phyloP scores from a whole-genome alignment of 2,329 filamentous ascomycete genomes.

The Colletotrichum salicis region DNA sequence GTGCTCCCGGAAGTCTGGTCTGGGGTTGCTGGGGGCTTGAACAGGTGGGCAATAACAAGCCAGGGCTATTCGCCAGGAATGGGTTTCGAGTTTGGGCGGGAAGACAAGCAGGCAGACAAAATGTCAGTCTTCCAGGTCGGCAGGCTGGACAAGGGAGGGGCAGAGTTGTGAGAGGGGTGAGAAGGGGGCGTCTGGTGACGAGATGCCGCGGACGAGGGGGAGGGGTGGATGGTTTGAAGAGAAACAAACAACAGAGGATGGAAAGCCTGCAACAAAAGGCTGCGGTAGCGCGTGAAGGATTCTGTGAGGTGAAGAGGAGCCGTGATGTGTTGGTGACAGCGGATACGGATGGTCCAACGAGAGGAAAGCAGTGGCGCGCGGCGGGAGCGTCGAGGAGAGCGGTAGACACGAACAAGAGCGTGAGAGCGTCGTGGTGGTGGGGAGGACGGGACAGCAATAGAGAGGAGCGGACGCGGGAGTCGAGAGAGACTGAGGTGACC shows the following conservation, averaged over 20 bases:
- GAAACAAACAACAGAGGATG: neutral
- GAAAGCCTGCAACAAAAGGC: constrained; percentile 18
- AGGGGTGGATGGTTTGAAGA: constrained; percentile 4
- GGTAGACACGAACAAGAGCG: constrained; percentile 29
- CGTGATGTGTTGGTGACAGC: constrained; percentile 31
- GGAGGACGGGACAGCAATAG: constrained; percentile 7
- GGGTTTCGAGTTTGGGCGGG: constrained; percentile 25
- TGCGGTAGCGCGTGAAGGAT: constrained; percentile 35
- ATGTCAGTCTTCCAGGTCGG: constrained; percentile 20
- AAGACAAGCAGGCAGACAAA: constrained; percentile 28
- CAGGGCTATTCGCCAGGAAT: constrained; percentile 26
- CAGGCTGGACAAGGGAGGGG: constrained; percentile 28
- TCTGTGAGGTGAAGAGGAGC: constrained; percentile 33
- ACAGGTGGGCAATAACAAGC: constrained; percentile 32
- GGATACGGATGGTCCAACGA: constrained; percentile 31
- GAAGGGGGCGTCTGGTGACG: constrained; percentile 28
- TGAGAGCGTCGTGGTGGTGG: constrained; percentile 27
- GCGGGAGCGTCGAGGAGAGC: constrained; percentile 28
- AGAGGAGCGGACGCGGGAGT: constrained; percentile 18
- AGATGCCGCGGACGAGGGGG: constrained; percentile 9
- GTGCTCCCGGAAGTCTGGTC: constrained; percentile 33
- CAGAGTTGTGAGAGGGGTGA: constrained; percentile 25
- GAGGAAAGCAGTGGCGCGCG: constrained; percentile 34
- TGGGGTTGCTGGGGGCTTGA: constrained; percentile 35
- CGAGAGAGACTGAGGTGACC: constrained; percentile 12